These are phyloP conservation scores for Medicago truncatula DNA, from an alignment of 306 rosid genomes.

Conservation along the genomic window DNA sequence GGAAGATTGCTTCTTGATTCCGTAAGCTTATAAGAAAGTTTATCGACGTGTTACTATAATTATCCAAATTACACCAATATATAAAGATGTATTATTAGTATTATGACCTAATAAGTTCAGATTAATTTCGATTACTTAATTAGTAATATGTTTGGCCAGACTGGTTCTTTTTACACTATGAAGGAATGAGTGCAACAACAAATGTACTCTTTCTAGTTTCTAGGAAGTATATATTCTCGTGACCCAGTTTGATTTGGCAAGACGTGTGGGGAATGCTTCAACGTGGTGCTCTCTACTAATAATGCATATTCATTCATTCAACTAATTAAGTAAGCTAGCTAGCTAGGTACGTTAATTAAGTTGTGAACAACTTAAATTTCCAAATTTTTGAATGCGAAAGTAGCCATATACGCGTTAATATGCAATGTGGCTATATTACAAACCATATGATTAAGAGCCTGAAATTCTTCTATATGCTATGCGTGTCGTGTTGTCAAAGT, in stretches of 20 bases:
- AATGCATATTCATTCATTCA: constrained; percentile 9
- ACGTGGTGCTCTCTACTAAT: constrained; percentile 36
- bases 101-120: background rate
- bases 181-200: constrained; percentile 23
- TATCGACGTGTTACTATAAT: background rate
- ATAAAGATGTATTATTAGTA: background rate
- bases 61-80: background rate
- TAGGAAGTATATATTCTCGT: background rate
- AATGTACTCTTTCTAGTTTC: background rate
- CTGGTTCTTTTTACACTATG: background rate
- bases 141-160: constrained; percentile 7
- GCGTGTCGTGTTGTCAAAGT: background rate
- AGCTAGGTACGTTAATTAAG: constrained; percentile 37
- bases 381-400: constrained; percentile 24
- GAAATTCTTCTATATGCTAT: constrained; percentile 15
- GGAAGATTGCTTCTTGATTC: background rate
- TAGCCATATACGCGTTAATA: constrained; percentile 40
- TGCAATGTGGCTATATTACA: constrained; percentile 38
- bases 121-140: background rate
- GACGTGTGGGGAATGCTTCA: constrained; percentile 54
- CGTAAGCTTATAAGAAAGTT: background rate
- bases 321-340: constrained; percentile 26
- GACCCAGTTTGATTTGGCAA: constrained; percentile 37
- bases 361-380: constrained; percentile 35
- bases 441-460: constrained; percentile 36